A percentile compares a stretch with the other conserved stretches of the same genome.
Conservation (phyloP, 441 rosid genomes). For the Aquilaria agallochum region DNA sequence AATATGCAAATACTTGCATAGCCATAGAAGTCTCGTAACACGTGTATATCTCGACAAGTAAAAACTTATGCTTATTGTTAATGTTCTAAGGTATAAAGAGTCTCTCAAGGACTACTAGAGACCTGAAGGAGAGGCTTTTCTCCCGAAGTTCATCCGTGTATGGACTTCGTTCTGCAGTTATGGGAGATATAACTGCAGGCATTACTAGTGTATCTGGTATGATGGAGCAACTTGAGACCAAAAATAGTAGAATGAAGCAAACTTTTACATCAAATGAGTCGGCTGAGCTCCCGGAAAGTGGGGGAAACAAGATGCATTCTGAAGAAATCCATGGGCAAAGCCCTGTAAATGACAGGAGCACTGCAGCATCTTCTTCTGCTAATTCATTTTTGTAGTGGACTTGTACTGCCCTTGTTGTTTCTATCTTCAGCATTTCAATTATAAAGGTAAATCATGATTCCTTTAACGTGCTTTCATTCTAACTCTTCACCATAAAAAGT, state of each 20-base stretch:
- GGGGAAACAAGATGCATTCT: slow-evolving; percentile 23
- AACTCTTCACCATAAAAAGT: too few species aligned
- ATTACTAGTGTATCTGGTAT: slow-evolving; percentile 42
- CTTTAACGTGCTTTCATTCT: too few species aligned
- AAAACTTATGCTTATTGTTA: neutral
- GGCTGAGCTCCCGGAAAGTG: slow-evolving; percentile 21
- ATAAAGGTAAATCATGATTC: slow-evolving; percentile 39
- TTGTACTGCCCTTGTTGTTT: slow-evolving; percentile 19
- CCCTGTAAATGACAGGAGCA: slow-evolving; percentile 21
- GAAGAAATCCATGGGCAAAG: slow-evolving; percentile 17
- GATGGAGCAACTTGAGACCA: slow-evolving; percentile 52
- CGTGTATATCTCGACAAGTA: neutral
- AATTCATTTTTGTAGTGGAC: slow-evolving; percentile 37
- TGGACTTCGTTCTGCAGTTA: slow-evolving; percentile 42
- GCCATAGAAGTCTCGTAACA: neutral
- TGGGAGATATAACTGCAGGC: slow-evolving; percentile 51
- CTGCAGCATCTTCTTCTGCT: slow-evolving; percentile 29
- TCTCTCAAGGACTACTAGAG: slow-evolving; percentile 55
- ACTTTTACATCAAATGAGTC: slow-evolving; percentile 38
- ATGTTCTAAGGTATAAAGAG: slow-evolving; percentile 31
- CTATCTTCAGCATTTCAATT: slow-evolving; percentile 55
- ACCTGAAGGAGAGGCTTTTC: slow-evolving; percentile 61
- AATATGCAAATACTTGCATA: neutral
- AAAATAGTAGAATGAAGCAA: slow-evolving; percentile 32
- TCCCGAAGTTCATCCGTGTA: slow-evolving; percentile 52